Percentiles rank a stretch among this genome's conserved stretches.
phyloP scores from a whole-genome alignment of 2,329 filamentous ascomycete species.

The Capronia epimyces region DNA sequence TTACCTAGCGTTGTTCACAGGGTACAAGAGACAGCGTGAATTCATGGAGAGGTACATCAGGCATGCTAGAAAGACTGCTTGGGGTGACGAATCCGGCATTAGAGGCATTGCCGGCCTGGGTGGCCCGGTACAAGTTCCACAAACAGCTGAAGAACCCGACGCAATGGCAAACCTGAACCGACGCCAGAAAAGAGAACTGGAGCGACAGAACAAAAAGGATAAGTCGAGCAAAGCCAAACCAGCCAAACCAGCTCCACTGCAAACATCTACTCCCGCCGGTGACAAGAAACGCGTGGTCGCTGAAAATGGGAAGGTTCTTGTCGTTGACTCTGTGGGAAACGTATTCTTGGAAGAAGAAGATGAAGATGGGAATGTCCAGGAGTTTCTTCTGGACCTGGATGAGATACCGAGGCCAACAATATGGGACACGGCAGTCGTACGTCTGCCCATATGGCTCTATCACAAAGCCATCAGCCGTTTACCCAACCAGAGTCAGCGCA shows the following conservation, averaged over 20 bases:
- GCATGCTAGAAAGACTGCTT: slow-evolving; percentile 79
- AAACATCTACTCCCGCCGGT: slow-evolving; percentile 59
- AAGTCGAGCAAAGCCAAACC: slow-evolving; percentile 46
- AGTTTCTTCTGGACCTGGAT: slow-evolving; percentile 83
- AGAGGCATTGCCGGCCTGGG: slow-evolving; percentile 63
- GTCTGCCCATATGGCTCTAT: slow-evolving; percentile 70
- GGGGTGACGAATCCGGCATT: slow-evolving; percentile 72
- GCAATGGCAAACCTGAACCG: slow-evolving; percentile 64
- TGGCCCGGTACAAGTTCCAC: slow-evolving; percentile 30
- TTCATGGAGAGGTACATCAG: slow-evolving; percentile 90
- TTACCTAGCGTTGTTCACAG: slow-evolving; percentile 77
- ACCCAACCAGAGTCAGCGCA: slow-evolving; percentile 43
- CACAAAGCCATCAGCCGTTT: slow-evolving; percentile 46
- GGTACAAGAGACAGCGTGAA: slow-evolving; percentile 82
- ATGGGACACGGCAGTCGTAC: slow-evolving; percentile 74
- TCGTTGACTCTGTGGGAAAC: slow-evolving; percentile 86
- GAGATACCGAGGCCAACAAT: slow-evolving; percentile 74
- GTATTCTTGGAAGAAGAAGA: slow-evolving; percentile 92
- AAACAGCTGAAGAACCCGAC: slow-evolving; percentile 44
- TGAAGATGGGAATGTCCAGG: slow-evolving; percentile 74
- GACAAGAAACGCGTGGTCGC: slow-evolving; percentile 82
- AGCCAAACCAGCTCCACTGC: slow-evolving; percentile 36
- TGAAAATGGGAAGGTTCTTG: slow-evolving; percentile 89
- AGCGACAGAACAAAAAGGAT: slow-evolving; percentile 71
- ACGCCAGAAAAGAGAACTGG: slow-evolving; percentile 80